Base-by-base conservation (phyloP, 2,329 filamentous ascomycete genomes). In the Penicillium sumatraense region DNA sequence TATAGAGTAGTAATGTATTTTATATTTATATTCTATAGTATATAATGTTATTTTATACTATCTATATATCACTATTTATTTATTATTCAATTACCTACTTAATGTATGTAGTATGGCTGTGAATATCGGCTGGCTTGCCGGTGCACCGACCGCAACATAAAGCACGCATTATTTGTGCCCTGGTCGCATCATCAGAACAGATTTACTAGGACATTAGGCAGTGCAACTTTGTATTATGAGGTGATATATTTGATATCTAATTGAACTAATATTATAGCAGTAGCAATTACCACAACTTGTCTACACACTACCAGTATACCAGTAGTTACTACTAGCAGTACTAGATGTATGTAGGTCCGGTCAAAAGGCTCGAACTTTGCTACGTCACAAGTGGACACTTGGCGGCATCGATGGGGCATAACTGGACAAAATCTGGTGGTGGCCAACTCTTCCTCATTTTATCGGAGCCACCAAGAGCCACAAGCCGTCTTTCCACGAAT, bases 361-460 rank as follows among this genome's bases (percentile, higher is more conserved):
- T 36, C 35, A 44, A 53, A 46, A 21, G 9, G 2, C 16, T 50
- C 6, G 18, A 51, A 18, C 7, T 16, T 18, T 26, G 26, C 51
- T 57, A 61, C 59, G 57, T 60, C 59, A 61, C 54, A 52, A 18
- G 58, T 60, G 57, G 57, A 61, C 59, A 60, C 52, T 41, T 51
- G 51, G 55, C 54, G 36, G 45, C 38, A 52, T 31, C 44, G 42
- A 51, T 35, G 49, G 50, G 44, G 50, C 27, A 36, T 20, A 26
- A 27, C 48, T 48, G 44, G n/a, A n/a, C n/a, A n/a, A n/a, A n/a
- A n/a, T n/a, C n/a, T n/a, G n/a, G n/a, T n/a, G n/a, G 38, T 35
- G 21, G 35, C 24, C 50, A 51, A n/a, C 51, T 38, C 29, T 51
- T 14, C 10, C 31, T 18, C 44, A 44, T 44, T 50, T 56, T 16